These are phyloP conservation scores for Mrakia blollopis DNA, from an alignment of 768 basidiomycete species.

Conservation along the genomic window DNA sequence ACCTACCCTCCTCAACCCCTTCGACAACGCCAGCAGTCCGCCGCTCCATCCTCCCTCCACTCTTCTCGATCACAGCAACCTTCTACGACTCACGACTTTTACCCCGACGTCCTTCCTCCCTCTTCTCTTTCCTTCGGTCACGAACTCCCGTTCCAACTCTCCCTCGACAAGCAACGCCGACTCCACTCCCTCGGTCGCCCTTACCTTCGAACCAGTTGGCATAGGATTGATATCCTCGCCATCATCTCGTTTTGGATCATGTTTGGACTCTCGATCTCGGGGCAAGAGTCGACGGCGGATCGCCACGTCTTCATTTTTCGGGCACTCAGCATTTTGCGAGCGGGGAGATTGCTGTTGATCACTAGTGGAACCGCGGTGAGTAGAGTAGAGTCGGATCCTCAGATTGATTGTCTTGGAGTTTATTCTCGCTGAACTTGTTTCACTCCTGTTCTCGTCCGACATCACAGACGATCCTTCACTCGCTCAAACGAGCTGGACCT, in stretches of 20 bases:
- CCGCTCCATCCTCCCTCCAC: neutral
- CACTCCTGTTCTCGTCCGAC: neutral
- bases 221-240: conserved; percentile 72
- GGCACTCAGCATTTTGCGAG: conserved; percentile 78
- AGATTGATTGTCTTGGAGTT: too few relatives aligned
- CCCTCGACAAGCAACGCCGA: conserved; percentile 42
- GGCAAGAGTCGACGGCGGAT: conserved; percentile 57
- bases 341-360: conserved; percentile 73
- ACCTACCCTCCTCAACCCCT: neutral
- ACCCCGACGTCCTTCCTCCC: neutral
- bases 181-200: conserved; percentile 54
- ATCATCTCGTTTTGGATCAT: conserved; percentile 81
- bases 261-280: conserved; percentile 64
- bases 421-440: neutral
- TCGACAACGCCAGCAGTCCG: neutral
- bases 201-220: conserved; percentile 87
- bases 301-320: conserved; percentile 81
- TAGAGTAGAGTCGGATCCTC: too few relatives aligned
- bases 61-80: neutral
- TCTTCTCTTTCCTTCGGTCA: neutral
- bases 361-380: conserved; percentile 86
- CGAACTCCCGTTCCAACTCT: conserved; percentile 47
- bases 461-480: conserved; percentile 74
- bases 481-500: conserved; percentile 81
- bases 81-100: neutral